Percentiles rank a stretch among this genome's conserved stretches.
Conservation (phyloP, 2,329 filamentous ascomycete species). For the Neopestalotiopsis clavispora region DNA sequence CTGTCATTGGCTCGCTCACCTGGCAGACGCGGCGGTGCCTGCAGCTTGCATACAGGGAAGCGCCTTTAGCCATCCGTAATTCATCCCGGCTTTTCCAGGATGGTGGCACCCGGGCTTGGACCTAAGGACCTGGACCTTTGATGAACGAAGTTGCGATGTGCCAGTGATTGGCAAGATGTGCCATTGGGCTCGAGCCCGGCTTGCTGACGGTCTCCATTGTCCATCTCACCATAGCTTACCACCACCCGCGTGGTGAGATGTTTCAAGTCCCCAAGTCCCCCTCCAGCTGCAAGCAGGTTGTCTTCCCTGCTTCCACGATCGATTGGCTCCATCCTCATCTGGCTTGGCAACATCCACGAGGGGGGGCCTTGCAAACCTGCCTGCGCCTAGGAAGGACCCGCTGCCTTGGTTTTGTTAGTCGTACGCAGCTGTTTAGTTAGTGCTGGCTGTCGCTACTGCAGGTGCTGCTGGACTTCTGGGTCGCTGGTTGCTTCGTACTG, state of each 20-base stretch:
- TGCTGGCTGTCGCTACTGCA: too few relatives aligned
- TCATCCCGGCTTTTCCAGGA: background rate
- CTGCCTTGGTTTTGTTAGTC: background rate
- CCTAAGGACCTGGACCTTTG: background rate
- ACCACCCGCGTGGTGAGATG: background rate
- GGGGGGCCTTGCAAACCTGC: background rate
- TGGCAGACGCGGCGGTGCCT: slow-evolving; percentile 13
- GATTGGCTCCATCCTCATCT: slow-evolving; percentile 1
- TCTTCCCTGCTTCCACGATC: background rate
- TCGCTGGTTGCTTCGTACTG: background rate
- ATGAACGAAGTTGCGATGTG: background rate
- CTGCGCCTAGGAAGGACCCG: background rate
- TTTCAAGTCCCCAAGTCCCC: background rate
- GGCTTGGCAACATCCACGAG: background rate
- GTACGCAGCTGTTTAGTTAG: background rate
- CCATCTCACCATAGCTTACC: background rate
- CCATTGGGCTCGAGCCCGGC: background rate
- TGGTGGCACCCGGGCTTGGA: background rate
- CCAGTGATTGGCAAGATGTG: background rate
- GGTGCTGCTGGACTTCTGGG: background rate
- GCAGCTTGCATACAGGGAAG: slow-evolving; percentile 12
- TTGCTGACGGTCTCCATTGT: background rate
- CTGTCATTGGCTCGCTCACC: slow-evolving; percentile 9
- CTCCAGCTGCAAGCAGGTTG: background rate
- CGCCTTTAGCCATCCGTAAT: background rate